These are phyloP conservation scores for Penicillium cataractarum DNA, from an alignment of 495 filamentous ascomycete genomes.

Conservation along the genomic window DNA sequence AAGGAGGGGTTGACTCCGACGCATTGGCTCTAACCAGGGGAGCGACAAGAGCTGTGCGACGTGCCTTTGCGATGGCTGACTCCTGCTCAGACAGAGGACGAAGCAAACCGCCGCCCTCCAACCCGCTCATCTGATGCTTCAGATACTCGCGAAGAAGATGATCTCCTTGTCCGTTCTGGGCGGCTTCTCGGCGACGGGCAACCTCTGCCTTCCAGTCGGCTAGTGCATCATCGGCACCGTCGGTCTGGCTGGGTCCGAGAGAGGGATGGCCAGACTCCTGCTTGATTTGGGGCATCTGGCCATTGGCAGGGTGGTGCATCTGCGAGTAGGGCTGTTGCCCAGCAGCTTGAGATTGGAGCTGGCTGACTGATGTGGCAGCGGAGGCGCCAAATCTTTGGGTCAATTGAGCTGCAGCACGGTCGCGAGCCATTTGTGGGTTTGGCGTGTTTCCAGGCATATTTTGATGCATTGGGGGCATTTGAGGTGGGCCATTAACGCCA, in stretches of 20 bases:
- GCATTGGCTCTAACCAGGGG: conserved; percentile 8
- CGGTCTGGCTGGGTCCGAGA: conserved; percentile 63
- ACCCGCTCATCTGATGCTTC: conserved; percentile 60
- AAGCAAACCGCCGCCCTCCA: conserved; percentile 85
- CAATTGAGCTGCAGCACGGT: conserved; percentile 68
- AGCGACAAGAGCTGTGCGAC: conserved; percentile 16
- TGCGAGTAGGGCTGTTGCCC: conserved; percentile 50
- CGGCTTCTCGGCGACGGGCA: conserved; percentile 56
- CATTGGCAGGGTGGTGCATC: conserved; percentile 47
- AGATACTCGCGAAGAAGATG: conserved; percentile 45
- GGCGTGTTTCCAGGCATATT: conserved; percentile 41
- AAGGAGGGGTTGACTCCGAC: conserved; percentile 1
- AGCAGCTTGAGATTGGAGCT: conserved; percentile 55
- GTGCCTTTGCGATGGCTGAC: conserved; percentile 23
- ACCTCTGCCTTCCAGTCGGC: conserved; percentile 62
- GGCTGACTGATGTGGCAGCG: conserved; percentile 71
- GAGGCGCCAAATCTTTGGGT: conserved; percentile 71
- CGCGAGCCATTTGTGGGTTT: conserved; percentile 58
- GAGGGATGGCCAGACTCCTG: conserved; percentile 53
- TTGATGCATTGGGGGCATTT: conserved; percentile 42
- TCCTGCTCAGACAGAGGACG: conserved; percentile 57
- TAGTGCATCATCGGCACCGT: conserved; percentile 64
- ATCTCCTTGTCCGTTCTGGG: conserved; percentile 63
- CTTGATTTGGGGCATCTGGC: conserved; percentile 50
- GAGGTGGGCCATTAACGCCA: conserved; percentile 53